Evolutionary conservation across 176 grass and related monocot species (phyloP).

Genomic region (Triticum urartu): DNA sequence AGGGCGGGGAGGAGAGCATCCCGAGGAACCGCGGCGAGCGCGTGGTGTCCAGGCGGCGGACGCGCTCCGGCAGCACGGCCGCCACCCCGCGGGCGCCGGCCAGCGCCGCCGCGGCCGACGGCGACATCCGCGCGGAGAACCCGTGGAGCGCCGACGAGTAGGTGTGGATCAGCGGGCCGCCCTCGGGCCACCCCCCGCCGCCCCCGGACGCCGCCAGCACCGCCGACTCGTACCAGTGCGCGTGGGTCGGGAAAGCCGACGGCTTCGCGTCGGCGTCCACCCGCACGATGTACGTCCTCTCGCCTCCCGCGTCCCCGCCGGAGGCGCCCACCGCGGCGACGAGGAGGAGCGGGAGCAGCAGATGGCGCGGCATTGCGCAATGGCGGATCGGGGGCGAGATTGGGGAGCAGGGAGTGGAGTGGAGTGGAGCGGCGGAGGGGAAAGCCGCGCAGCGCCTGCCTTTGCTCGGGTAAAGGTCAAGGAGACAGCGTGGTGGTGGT

Average conservation of each 20-base stretch:
- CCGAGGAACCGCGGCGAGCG: constrained; percentile 72
- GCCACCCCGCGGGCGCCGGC: constrained; percentile 47
- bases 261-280: constrained; percentile 90
- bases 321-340: neutral
- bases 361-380: constrained; percentile 28
- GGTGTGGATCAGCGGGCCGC: constrained; percentile 77
- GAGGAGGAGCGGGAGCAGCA: neutral
- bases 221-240: constrained; percentile 87
- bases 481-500: neutral
- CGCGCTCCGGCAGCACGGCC: constrained; percentile 68
- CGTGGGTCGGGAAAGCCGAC: constrained; percentile 77
- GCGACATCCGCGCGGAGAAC: constrained; percentile 73
- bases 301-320: neutral
- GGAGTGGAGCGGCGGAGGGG: neutral
- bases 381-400: constrained; percentile 19
- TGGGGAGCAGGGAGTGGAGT: neutral
- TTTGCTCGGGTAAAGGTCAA: constrained; percentile 24
- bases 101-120: constrained; percentile 36
- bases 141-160: constrained; percentile 81
- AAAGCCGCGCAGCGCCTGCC: constrained; percentile 27
- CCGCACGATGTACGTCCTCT: constrained; percentile 84
- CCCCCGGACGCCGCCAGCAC: constrained; percentile 43
- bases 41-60: constrained; percentile 63
- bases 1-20: constrained; percentile 70
- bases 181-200: constrained; percentile 41